A percentile compares a stretch with the other conserved stretches of the same genome.
Conservation (phyloP, 169 alveolate species). For the Eimeria necatrix region DNA sequence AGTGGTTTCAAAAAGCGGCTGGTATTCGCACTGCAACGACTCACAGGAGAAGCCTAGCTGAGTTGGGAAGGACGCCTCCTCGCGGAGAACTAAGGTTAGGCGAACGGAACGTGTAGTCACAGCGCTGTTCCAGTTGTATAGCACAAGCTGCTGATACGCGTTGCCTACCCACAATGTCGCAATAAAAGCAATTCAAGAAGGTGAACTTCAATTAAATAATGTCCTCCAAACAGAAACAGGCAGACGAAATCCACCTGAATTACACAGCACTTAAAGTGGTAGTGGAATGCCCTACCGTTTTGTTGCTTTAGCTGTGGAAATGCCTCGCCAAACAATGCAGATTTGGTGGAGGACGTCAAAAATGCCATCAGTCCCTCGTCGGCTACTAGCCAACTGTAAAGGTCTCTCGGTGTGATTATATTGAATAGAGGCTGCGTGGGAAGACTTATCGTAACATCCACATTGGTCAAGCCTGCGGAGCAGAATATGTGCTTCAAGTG, state of each 20-base stretch:
- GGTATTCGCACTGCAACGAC: slow-evolving; percentile 47
- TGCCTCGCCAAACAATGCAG: neutral
- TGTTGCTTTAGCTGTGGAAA: slow-evolving; percentile 8
- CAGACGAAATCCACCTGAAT: neutral
- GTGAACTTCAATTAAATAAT: neutral
- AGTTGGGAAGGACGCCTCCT: neutral
- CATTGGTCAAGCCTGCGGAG: neutral
- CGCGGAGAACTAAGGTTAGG: neutral
- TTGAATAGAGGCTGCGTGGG: slow-evolving; percentile 32
- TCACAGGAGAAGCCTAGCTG: slow-evolving; percentile 37
- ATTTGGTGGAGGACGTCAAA: neutral
- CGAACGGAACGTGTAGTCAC: slow-evolving; percentile 54
- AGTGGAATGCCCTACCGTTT: neutral
- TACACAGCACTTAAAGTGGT: neutral
- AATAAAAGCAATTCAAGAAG: neutral
- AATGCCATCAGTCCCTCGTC: slow-evolving; percentile 40
- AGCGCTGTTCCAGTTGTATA: slow-evolving; percentile 38
- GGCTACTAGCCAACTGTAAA: slow-evolving; percentile 56
- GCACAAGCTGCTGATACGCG: slow-evolving; percentile 42
- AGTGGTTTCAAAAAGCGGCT: slow-evolving; percentile 44
- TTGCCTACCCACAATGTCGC: neutral
- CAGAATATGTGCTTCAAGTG: neutral
- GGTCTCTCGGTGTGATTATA: slow-evolving; percentile 45
- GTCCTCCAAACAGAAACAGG: neutral
- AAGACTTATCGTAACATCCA: neutral